Conservation (phyloP, 495 filamentous ascomycete species). For the Annulohypoxylon bovei region DNA sequence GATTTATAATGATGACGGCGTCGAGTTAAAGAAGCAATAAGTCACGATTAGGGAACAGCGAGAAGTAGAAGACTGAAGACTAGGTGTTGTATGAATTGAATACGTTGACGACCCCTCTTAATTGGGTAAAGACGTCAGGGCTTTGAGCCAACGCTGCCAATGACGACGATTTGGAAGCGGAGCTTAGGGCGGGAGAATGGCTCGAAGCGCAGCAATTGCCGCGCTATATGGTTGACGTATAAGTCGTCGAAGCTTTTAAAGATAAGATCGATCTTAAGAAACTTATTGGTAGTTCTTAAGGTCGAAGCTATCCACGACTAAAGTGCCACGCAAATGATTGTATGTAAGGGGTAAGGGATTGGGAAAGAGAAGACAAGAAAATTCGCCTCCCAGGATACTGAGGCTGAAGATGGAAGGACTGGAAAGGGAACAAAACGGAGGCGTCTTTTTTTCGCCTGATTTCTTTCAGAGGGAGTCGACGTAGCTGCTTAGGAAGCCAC, state of each 20-base stretch:
- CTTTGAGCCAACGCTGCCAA: slow-evolving; percentile 22
- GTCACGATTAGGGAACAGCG: slow-evolving; percentile 14
- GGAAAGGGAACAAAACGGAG: slow-evolving; percentile 13
- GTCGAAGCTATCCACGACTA: slow-evolving; percentile 32
- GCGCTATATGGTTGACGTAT: slow-evolving; percentile 28
- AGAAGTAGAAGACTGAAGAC: background rate
- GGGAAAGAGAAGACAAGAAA: slow-evolving; percentile 31
- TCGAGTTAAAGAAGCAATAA: slow-evolving; percentile 23
- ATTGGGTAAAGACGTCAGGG: slow-evolving; percentile 22
- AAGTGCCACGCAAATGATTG: slow-evolving; percentile 14
- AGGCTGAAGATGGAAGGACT: slow-evolving; percentile 33
- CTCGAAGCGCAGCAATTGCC: slow-evolving; percentile 38
- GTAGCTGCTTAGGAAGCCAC: slow-evolving; percentile 28
- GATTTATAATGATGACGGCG: slow-evolving; percentile 45
- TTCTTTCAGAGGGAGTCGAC: slow-evolving; percentile 34
- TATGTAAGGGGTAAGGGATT: slow-evolving; percentile 3
- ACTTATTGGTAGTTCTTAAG: slow-evolving; percentile 1
- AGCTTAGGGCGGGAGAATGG: slow-evolving; percentile 5
- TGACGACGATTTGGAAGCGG: slow-evolving; percentile 18
- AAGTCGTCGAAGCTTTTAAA: slow-evolving; percentile 26
- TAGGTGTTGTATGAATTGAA: slow-evolving; percentile 20
- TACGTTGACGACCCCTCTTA: slow-evolving; percentile 27
- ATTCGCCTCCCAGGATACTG: slow-evolving; percentile 36
- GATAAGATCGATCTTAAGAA: slow-evolving; percentile 9
- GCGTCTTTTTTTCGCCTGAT: slow-evolving; percentile 15